phyloP scores from a whole-genome alignment of 1,139 yeast species.

The Candida sp. region DNA sequence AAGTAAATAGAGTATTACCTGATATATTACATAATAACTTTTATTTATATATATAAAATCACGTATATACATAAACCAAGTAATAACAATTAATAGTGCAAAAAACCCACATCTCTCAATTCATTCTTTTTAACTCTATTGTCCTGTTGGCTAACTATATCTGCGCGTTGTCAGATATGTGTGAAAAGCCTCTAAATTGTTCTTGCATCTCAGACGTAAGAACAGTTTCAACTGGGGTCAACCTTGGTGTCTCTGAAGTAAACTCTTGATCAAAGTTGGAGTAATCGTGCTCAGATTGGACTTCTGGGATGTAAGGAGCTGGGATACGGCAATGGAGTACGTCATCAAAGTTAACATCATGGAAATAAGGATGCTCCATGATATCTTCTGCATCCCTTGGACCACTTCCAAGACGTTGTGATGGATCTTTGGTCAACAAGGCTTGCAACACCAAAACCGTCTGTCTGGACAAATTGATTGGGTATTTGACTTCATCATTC shows the following conservation, averaged over 20 bases:
- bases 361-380: constrained; percentile 95
- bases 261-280: constrained; percentile 95
- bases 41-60: background rate
- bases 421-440: constrained; percentile 87
- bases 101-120: background rate
- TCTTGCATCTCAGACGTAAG: constrained; percentile 92
- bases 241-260: constrained; percentile 92
- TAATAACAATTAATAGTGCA: background rate
- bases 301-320: constrained; percentile 86
- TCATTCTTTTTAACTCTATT: background rate
- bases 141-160: constrained; percentile 22
- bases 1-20: background rate
- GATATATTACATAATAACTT: background rate
- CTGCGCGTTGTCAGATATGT: constrained; percentile 73
- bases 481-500: constrained; percentile 97
- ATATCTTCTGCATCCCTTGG: constrained; percentile 90
- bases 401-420: constrained; percentile 82
- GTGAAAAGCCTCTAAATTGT: constrained; percentile 96
- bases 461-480: constrained; percentile 97
- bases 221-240: constrained; percentile 93
- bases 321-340: constrained; percentile 72
- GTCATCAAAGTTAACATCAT: constrained; percentile 89
- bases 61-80: background rate
- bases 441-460: constrained; percentile 95
- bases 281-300: constrained; percentile 88